Evolutionary conservation across 345 rosid species (phyloP).

Genomic region (Cardamine resedifolia): DNA sequence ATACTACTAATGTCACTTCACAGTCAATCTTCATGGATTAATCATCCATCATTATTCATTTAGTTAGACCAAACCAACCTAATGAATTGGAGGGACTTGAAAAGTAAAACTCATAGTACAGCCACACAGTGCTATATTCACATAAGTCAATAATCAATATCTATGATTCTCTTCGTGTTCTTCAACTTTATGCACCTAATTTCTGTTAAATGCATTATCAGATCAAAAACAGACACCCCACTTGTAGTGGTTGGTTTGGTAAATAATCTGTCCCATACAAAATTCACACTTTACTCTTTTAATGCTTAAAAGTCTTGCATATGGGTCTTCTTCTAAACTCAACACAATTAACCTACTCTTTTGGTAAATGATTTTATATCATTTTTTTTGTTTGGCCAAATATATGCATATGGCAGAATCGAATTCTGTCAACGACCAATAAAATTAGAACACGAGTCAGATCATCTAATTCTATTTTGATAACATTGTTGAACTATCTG

Average conservation of each 20-base stretch:
- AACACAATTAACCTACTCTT: constrained; percentile 24
- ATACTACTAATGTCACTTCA: constrained; percentile 35
- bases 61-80: constrained; percentile 37
- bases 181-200: constrained; percentile 28
- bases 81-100: not conserved
- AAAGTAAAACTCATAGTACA: constrained; percentile 17
- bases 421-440: not conserved
- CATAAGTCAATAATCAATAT: not conserved
- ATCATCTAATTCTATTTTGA: not conserved
- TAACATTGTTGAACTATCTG: not conserved
- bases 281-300: constrained; percentile 16
- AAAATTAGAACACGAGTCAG: not conserved
- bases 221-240: constrained; percentile 26
- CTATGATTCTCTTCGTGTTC: constrained; percentile 11
- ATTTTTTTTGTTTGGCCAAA: constrained; percentile 4
- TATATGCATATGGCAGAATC: not conserved
- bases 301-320: constrained; percentile 24
- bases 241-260: constrained; percentile 39
- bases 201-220: constrained; percentile 17
- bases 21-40: constrained; percentile 34
- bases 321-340: constrained; percentile 23
- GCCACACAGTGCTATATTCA: constrained; percentile 3
- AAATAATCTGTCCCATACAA: constrained; percentile 26
- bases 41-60: constrained; percentile 25
- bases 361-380: not conserved